Conservation (phyloP, 257 asterid genomes). For the Solanum paucissectum region DNA sequence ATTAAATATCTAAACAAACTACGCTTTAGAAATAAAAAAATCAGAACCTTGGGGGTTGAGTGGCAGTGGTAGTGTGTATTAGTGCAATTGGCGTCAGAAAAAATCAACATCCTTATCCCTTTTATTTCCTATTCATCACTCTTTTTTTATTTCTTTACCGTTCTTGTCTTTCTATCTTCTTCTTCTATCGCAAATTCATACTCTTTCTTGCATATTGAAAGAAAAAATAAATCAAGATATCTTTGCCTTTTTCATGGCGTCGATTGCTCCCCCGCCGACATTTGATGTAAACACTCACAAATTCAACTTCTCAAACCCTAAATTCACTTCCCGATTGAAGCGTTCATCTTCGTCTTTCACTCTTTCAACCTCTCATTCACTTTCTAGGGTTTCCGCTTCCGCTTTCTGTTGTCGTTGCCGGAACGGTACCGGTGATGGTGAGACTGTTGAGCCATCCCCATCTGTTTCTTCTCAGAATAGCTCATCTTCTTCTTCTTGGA, state of each 20-base stretch:
- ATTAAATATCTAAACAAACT: neutral
- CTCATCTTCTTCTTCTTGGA: slow-evolving; percentile 17
- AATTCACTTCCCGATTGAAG: slow-evolving; percentile 20
- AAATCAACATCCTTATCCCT: slow-evolving; percentile 3
- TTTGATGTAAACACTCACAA: slow-evolving; percentile 26
- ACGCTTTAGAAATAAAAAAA: neutral
- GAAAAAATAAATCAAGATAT: neutral
- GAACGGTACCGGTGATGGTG: slow-evolving; percentile 14
- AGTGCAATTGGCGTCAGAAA: neutral
- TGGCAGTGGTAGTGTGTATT: neutral
- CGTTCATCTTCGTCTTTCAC: slow-evolving; percentile 20
- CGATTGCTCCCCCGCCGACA: slow-evolving; percentile 48
- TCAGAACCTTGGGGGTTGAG: neutral
- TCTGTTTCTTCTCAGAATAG: neutral
- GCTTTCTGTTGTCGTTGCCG: slow-evolving; percentile 48
- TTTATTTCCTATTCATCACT: neutral
- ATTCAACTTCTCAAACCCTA: slow-evolving; percentile 20
- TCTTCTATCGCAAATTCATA: neutral
- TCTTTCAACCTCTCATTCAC: neutral
- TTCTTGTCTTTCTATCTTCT: neutral
- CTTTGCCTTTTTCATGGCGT: slow-evolving; percentile 34
- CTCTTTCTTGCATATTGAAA: neutral
- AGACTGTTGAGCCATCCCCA: slow-evolving; percentile 15
- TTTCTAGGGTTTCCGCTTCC: slow-evolving; percentile 33
- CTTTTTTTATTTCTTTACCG: neutral